Evolutionary conservation across 306 rosid genomes (phyloP), one percentile per base, ranked within the genome.

Genomic region (Cucurbita moschata): DNA sequence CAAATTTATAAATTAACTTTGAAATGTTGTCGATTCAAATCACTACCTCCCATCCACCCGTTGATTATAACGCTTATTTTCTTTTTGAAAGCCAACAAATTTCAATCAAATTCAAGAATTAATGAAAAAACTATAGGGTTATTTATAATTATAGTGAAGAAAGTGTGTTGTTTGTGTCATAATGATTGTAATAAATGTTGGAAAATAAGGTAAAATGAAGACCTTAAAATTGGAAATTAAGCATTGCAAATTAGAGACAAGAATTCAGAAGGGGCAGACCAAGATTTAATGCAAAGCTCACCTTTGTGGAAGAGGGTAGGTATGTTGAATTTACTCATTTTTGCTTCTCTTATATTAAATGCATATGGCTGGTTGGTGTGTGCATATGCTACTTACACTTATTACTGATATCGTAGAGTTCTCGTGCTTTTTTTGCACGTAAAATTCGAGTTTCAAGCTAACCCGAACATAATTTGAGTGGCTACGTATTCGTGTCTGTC

Each of bases 251-350:
- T 62, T n/a, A 66, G n/a, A 66, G 35, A 66, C 54, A 19, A 66
- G 52, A 39, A 66, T 66, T 66, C 15, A 61, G 44, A 37, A 61
- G 18, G 14, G 67, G 67, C 46, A 37, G 21, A 21, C 43, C 11
- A 14, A 13, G 4, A 37, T 50, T 61, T 66, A 66, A 43, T 66
- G 72, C 39, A 10, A 40, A 8, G 5, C 38, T 65, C 38, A 19
- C 44, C 2, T 66, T 10, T 43, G n/a, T 18, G 72, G 35, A 18
- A 6, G 38, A 66, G 47, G 1, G 72, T 43, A 65, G 71, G 71
- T 66, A 44, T 46, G 39, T 67, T 46, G 55, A 67, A 67, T 67
- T 66, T 66, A 66, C 72, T 66, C 53, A 65, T 65, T 30, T 43
- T 65, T 65, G 72, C 52, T 43, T 66, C 72, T 66, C 19, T 8